These are phyloP conservation scores for Pseudogymnoascus sp. DNA, from an alignment of 2,329 filamentous ascomycete species.

Conservation along the genomic window DNA sequence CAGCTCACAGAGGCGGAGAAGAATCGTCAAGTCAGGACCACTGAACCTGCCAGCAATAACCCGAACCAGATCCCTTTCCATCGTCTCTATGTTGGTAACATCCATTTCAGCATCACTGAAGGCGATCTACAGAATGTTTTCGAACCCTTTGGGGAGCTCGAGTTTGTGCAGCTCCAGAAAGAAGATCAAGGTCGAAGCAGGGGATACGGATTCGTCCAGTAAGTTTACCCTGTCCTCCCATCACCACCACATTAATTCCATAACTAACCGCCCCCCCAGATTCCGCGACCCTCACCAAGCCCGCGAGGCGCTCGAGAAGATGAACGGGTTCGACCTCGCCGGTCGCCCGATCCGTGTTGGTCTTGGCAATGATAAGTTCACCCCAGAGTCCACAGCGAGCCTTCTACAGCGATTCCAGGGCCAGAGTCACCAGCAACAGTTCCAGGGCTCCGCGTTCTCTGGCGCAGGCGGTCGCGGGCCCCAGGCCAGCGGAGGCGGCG, in stretches of 20 bases:
- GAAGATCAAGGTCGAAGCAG: conserved; percentile 85
- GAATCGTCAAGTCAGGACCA: conserved; percentile 87
- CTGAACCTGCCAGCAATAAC: conserved; percentile 58
- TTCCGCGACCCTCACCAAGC: conserved; percentile 86
- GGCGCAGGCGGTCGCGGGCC: conserved; percentile 81
- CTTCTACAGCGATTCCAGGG: conserved; percentile 86
- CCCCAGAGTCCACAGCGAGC: conserved; percentile 89
- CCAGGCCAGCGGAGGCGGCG: conserved; percentile 61
- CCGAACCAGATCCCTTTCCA: conserved; percentile 90
- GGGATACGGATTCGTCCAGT: conserved; percentile 99
- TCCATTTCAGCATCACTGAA: conserved; percentile 98
- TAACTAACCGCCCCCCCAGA: conserved; percentile 41
- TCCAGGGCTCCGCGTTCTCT: conserved; percentile 85
- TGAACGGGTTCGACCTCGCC: conserved; percentile 98
- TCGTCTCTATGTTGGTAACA: conserved; percentile 96
- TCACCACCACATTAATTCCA: conserved; percentile 14
- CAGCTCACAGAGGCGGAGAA: conserved; percentile 99
- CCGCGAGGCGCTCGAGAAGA: conserved; percentile 91
- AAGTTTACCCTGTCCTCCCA: conserved; percentile 35
- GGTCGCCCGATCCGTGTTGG: conserved; percentile 96
- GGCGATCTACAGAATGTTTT: conserved; percentile 93
- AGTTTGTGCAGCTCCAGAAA: conserved; percentile 96
- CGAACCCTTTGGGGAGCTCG: conserved; percentile 93
- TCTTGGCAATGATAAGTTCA: conserved; percentile 99
- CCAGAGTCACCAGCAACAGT: conserved; percentile 61